Base-by-base conservation (phyloP, 139 green algal genomes). In the Chlorella sp. region DNA sequence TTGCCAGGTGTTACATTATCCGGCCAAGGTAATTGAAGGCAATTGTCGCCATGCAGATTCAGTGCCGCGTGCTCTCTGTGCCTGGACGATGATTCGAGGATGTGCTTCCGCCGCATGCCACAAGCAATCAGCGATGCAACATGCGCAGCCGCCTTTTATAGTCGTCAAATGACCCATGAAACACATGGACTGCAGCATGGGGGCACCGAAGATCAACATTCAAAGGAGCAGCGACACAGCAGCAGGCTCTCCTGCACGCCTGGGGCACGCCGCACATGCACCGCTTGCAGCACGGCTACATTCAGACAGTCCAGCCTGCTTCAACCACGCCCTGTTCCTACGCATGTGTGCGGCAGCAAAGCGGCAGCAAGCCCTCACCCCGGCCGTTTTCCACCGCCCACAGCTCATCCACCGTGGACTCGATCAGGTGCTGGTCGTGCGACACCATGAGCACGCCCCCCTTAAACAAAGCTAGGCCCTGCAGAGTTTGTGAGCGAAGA, bases 401-500 rank as follows among this genome's bases (percentile, higher is more conserved):
- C 70, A 98, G 87, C 88, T 96, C 92, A 75, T 98, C 92, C 64
- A 98, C 94, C 1, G 92, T 96, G 23, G 87, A 87, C 85, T 96
- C 92, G 65, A 98, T 97, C 16, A 98, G 86, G 89, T 94, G 94
- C 91, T 96, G 87, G 88, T 98, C 95, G 82, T 92, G 89, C 7
- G 84, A 86, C 47, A 98, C 94, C 93, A 98, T 96, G 57, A 98
- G 87, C 81, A 98, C 94, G 25, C 93, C 95, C 23, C 84, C 95
- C 84, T 95, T 94, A 89, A 94, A 98, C 12, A 91, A 86, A 30
- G 90, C 91, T 41, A 98, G 91, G 13, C 94, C 95, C 89, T 96
- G 82, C 4, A 41, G 32, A 13, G 30, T 55, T 7, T 11, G 44
- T 51, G 44, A 51, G 44, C 44, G 9, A 9, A 9, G 44, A 9